Base-by-base conservation (phyloP, 441 rosid genomes). In the Monsonia emarginata region DNA sequence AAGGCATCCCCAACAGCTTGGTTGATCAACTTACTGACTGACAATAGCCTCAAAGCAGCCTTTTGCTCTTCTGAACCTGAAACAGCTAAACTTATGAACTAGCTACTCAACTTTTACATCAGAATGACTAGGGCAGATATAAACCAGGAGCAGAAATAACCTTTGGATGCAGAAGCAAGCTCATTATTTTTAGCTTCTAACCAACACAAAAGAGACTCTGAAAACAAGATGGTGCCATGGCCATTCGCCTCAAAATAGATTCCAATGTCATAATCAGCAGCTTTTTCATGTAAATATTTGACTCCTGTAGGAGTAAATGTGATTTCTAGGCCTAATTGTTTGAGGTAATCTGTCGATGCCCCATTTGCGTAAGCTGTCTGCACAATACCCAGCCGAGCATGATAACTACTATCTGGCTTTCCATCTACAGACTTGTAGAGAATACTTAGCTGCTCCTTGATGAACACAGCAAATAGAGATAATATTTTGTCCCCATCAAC, bases 181-280 rank as follows among this genome's bases (percentile, higher is more conserved):
- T 75, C 85, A 46, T 76, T 66, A 50, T 74, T 77, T 80, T 73
- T 84, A 34, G 71, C 65, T 70, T 78, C 88, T 68, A 93, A 76
- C 88, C 81, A 80, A 50, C 82, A 69, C 34, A 86, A 64, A 74
- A 78, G 86, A 64, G 72, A 32, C 62, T 87, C 90, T 14, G 90
- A 85, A 80, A 87, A 93, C 75, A 90, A 70, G 76, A 93, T 81
- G 69, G 98, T 90, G 65, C 98, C 98, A 44, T 93, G 98, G 32
- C 98, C 98, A 81, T 93, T 93, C 67, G 96, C 97, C 75, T 93
- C 98, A 36, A 93, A 93, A 76, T 93, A 93, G 70, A 93, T 87
- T 40, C 98, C 98, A 42, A 93, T 80, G 72, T 93, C 97, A 83
- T 71, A 93, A 50, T 77, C 80, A 3, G 82, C 83, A 73, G 97